phyloP scores from a whole-genome alignment of 208 protist species.

The Crithidia expoeki region DNA sequence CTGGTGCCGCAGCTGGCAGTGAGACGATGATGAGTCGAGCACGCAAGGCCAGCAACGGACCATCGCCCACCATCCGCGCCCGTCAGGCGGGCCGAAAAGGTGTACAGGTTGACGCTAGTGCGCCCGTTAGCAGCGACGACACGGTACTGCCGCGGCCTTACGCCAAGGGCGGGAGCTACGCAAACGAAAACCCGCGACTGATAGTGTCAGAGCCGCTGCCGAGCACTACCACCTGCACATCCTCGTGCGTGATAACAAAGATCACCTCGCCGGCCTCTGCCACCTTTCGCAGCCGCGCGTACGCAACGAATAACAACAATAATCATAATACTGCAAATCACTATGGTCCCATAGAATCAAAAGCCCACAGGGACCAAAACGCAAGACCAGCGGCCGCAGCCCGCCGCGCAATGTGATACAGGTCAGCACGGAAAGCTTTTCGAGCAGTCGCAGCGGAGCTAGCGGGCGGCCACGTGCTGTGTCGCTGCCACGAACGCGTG shows the following conservation, averaged over 20 bases:
- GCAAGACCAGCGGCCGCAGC: conserved; percentile 11
- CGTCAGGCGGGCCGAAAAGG: background rate
- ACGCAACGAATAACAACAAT: background rate
- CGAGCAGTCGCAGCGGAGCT: conserved; percentile 2
- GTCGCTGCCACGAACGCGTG: conserved; percentile 24
- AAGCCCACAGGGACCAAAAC: background rate
- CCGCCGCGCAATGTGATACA: conserved; percentile 3
- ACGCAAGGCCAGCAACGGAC: background rate
- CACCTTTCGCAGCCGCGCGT: conserved; percentile 3
- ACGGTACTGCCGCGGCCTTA: conserved; percentile 14
- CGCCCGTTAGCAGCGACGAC: background rate
- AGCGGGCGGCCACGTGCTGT: conserved; percentile 18
- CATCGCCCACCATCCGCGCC: background rate
- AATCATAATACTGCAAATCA: too few relatives aligned
- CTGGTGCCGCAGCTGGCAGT: too few relatives aligned
- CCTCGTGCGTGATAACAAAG: background rate
- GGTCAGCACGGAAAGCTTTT: conserved; percentile 5
- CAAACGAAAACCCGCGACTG: conserved; percentile 22
- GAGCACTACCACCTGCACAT: background rate
- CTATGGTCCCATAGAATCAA: too few relatives aligned
- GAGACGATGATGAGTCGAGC: too few relatives aligned
- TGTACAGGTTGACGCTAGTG: background rate
- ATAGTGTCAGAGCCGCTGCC: conserved; percentile 31
- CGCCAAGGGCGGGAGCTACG: conserved; percentile 24
- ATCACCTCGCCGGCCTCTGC: conserved; percentile 3